A percentile compares a stretch with the other conserved stretches of the same genome.
Evolutionary conservation across 345 rosid genomes (phyloP).

Genomic region (Hirschfeldia incana): DNA sequence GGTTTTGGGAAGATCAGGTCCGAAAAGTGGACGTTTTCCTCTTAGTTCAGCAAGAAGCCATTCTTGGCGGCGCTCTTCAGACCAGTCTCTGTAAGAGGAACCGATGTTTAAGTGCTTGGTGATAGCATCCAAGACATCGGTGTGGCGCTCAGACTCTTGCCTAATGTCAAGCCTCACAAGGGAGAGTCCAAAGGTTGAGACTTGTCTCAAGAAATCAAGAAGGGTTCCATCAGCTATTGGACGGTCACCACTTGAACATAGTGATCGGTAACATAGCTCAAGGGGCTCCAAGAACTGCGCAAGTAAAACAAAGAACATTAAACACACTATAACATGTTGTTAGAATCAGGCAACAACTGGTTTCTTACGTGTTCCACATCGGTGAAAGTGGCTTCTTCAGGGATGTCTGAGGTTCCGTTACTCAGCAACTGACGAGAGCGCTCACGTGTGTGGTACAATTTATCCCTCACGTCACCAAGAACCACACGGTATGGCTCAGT

Average conservation of each 20-base stretch:
- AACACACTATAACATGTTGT: not conserved
- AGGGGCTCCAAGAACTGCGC: constrained; percentile 94
- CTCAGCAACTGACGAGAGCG: constrained; percentile 83
- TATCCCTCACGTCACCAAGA: constrained; percentile 92
- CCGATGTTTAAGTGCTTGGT: constrained; percentile 88
- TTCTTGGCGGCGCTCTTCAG: constrained; percentile 78
- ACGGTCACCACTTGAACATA: constrained; percentile 83
- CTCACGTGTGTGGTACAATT: constrained; percentile 84
- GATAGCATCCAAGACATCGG: constrained; percentile 93
- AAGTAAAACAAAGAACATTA: not conserved
- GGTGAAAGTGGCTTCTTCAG: constrained; percentile 75
- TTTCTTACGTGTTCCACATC: constrained; percentile 70
- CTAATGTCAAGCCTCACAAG: constrained; percentile 93
- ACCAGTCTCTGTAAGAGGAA: constrained; percentile 88
- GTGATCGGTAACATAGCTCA: constrained; percentile 91
- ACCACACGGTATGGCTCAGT: constrained; percentile 93
- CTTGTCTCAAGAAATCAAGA: constrained; percentile 96
- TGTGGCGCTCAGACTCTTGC: constrained; percentile 96
- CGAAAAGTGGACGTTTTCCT: constrained; percentile 56
- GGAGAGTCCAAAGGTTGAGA: constrained; percentile 94
- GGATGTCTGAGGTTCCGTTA: constrained; percentile 80
- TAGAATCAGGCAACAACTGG: not conserved
- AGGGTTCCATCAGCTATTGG: constrained; percentile 97
- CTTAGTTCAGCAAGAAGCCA: constrained; percentile 75
- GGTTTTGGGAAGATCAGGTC: constrained; percentile 92